Evolutionary conservation across 108 stramenopile species (phyloP).

Genomic region (Fragilariopsis cylindrus): DNA sequence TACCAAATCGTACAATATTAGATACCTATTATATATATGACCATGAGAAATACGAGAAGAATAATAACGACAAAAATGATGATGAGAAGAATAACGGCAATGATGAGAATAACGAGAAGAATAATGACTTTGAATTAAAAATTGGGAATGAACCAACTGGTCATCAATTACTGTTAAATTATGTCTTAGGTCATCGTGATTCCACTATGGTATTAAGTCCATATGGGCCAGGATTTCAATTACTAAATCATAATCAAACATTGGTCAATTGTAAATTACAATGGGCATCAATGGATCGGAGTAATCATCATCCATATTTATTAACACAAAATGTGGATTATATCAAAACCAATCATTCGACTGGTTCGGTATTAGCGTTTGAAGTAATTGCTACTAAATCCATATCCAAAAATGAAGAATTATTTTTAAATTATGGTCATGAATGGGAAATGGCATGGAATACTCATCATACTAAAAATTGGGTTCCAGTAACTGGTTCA

Average conservation of each 20-base stretch:
- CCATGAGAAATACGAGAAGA: background rate
- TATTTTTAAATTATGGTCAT: slow-evolving; percentile 70
- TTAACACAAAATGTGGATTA: slow-evolving; percentile 5
- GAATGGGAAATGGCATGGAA: slow-evolving; percentile 69
- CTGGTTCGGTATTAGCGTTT: slow-evolving; percentile 38
- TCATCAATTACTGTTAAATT: slow-evolving; percentile 60
- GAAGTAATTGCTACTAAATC: slow-evolving; percentile 50
- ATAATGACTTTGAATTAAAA: background rate
- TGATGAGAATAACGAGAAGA: background rate
- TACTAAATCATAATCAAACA: slow-evolving; percentile 67
- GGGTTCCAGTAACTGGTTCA: slow-evolving; percentile 9
- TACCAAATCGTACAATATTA: slow-evolving; percentile 35
- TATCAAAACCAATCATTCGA: background rate
- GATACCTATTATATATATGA: slow-evolving; percentile 35
- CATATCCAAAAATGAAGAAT: slow-evolving; percentile 58
- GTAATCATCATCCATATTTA: slow-evolving; percentile 31
- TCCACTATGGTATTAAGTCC: slow-evolving; percentile 66
- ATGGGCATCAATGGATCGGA: slow-evolving; percentile 47
- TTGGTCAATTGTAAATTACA: slow-evolving; percentile 59
- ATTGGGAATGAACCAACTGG: background rate
- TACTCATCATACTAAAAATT: slow-evolving; percentile 23
- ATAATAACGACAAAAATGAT: background rate
- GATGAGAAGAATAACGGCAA: background rate
- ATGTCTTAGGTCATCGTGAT: slow-evolving; percentile 63
- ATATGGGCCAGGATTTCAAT: slow-evolving; percentile 58